Evolutionary conservation across 306 rosid species (phyloP).

Genomic region (Medicago lupulina): DNA sequence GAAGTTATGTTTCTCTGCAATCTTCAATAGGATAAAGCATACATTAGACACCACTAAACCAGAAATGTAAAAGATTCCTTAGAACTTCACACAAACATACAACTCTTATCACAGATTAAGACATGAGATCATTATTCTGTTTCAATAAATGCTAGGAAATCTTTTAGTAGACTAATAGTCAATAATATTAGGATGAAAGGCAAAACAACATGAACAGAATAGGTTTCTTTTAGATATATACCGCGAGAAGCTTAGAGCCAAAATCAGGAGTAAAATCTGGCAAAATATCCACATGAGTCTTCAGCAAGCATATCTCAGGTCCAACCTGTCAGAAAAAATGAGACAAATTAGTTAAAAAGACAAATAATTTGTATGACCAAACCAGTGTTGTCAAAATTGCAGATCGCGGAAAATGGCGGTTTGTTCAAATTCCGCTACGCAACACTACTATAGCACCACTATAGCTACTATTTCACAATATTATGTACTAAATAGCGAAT

Average conservation of each 20-base stretch:
- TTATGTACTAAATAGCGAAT: too few species aligned
- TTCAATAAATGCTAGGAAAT: constrained; percentile 10
- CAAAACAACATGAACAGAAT: constrained; percentile 1
- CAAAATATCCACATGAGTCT: constrained; percentile 92
- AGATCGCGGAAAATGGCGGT: too few species aligned
- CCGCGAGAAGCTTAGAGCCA: constrained; percentile 82
- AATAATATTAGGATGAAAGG: constrained; percentile 6
- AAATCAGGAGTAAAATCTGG: constrained; percentile 92
- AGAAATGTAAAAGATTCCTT: constrained; percentile 19
- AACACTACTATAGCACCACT: too few species aligned
- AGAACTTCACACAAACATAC: constrained; percentile 11
- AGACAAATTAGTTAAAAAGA: constrained; percentile 19
- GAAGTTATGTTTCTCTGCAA: constrained; percentile 87
- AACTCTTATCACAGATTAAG: constrained; percentile 12
- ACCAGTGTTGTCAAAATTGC: too few species aligned
- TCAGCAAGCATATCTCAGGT: constrained; percentile 91
- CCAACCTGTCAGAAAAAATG: constrained; percentile 64
- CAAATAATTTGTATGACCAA: neutral
- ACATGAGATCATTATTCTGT: constrained; percentile 12
- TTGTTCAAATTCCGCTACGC: too few species aligned
- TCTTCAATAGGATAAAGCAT: constrained; percentile 54
- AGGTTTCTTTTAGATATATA: constrained; percentile 44
- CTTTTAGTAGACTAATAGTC: constrained; percentile 1
- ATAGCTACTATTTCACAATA: too few species aligned
- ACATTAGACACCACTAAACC: constrained; percentile 38